Conservation (phyloP, 345 rosid species). For the Abelmoschus esculentus region DNA sequence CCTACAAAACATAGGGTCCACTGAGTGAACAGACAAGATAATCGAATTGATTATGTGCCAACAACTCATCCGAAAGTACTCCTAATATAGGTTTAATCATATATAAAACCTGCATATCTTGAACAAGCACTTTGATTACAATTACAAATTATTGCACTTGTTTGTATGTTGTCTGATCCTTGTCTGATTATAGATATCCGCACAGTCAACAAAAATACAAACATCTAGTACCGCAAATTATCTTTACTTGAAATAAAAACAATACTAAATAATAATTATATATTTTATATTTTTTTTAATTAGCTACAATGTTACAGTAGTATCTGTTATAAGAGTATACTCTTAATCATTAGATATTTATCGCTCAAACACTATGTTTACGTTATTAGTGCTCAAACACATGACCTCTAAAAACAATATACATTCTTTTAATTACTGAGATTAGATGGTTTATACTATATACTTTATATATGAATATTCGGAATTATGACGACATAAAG, state of each 20-base stretch:
- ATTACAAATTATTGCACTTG: conserved; percentile 1
- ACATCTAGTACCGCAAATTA: too few relatives aligned
- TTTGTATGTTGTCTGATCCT: background rate
- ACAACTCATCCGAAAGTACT: background rate
- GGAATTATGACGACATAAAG: background rate
- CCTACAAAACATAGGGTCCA: background rate
- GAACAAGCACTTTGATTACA: background rate
- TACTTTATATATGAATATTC: background rate
- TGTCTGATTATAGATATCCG: background rate
- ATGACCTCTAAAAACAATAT: too few relatives aligned
- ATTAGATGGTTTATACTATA: too few relatives aligned
- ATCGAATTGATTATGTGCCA: background rate
- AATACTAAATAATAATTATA: too few relatives aligned
- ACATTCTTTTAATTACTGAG: too few relatives aligned
- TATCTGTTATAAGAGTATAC: too few relatives aligned
- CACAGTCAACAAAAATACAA: background rate
- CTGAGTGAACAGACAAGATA: background rate
- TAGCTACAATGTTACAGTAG: too few relatives aligned
- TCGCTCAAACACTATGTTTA: too few relatives aligned
- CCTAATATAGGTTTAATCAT: background rate
- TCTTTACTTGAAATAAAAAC: too few relatives aligned
- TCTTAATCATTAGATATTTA: too few relatives aligned
- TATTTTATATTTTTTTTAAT: too few relatives aligned
- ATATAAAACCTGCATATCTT: background rate
- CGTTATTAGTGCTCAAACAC: too few relatives aligned